Evolutionary conservation across 2,329 filamentous ascomycete genomes (phyloP).

Genomic region (Pezicula rhizophila): DNA sequence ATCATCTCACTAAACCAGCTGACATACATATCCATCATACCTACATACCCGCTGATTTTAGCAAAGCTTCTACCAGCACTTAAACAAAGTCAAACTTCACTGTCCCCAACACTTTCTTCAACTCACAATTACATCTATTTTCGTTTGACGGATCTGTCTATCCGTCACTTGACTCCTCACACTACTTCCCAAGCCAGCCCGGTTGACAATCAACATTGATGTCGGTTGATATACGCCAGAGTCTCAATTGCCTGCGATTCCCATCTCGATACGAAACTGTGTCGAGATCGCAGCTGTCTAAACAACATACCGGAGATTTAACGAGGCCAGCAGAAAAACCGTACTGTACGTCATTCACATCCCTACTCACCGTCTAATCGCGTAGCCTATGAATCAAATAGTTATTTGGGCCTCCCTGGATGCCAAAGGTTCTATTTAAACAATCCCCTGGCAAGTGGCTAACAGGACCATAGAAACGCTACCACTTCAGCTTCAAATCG

Average conservation of each 20-base stretch:
- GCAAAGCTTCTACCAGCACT: background rate
- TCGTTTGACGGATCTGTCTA: conserved; percentile 4
- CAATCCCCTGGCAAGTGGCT: background rate
- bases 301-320: conserved; percentile 46
- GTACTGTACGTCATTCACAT: conserved; percentile 16
- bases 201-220: conserved; percentile 37
- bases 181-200: conserved; percentile 1
- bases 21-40: no score
- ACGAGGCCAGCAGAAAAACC: conserved; percentile 27
- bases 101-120: background rate
- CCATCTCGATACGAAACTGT: conserved; percentile 49
- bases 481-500: background rate
- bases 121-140: background rate
- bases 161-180: conserved; percentile 7
- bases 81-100: background rate
- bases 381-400: no score
- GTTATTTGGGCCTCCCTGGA: no score
- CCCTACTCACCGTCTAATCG: no score
- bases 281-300: conserved; percentile 50
- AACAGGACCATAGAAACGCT: conserved; percentile 13
- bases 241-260: conserved; percentile 46
- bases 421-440: background rate
- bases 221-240: conserved; percentile 52
- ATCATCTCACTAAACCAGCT: no score
- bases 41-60: no score